Base-by-base conservation (phyloP, 2,329 filamentous ascomycete species). In the Paecilomyces variotii region DNA sequence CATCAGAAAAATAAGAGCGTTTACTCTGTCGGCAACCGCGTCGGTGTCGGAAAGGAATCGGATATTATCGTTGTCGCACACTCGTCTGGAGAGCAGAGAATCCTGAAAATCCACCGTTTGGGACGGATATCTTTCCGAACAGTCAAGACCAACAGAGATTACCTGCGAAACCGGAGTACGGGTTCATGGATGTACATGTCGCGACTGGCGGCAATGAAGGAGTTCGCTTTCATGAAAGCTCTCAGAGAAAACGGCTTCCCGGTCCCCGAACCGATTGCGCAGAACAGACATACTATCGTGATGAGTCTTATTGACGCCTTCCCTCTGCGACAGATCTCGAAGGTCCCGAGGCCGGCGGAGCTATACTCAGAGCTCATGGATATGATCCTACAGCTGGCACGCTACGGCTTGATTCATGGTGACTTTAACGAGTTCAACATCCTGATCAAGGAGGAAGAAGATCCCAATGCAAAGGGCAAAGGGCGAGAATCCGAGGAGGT, bases 391-490 rank as follows among this genome's bases (percentile, higher is more conserved):
- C 84, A 87, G 28, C 81, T 99, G 49, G 93, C 94, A 4, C 85
- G 85, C 61, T 86, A 92, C 65, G 94, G 94, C 5, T 79, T 99
- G 54, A 99, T 99, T 61, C 94, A 99, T 71, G 94, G 94, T 62
- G 94, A 99, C 72, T 99, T 95, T 79, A 99, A 99, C 78, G 95
- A 99, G 74, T 99, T 99, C 82, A 99, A 99, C 73, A 93, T 99
- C 63, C 79, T 99, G 34, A 87, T 99, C 72, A 91, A 94, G 70
- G 93, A 97, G 72, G 84, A 80, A 54, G 70, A 70, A 34, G 68
- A 70, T 28, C 63, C 66, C 0, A 60, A 70, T 10, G 67, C 67
- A 14, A 75, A 75, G 57, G 71, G 70, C 9, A 80, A 66, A 70
- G 72, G 1, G 63, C 72, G 50, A 76, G 79, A 54, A 52, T 65